Percentiles rank a stretch among this genome's conserved stretches.
Evolutionary conservation across 1,284 basidiomycete genomes (phyloP).

Genomic region (Trichosporon sp.): DNA sequence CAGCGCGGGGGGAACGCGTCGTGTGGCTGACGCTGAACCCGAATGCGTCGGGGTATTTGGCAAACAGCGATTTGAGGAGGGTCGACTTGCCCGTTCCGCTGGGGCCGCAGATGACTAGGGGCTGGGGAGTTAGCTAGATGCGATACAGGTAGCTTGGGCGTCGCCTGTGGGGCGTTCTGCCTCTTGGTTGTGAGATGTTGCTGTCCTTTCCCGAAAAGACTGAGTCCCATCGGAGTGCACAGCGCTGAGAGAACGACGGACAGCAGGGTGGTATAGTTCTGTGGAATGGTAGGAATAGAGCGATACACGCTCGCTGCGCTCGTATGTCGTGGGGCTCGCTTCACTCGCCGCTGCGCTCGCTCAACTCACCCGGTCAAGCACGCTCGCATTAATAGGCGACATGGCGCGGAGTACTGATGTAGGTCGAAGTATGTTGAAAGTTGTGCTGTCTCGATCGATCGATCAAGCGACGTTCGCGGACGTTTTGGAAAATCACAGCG

Average conservation of each 20-base stretch:
- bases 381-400: background rate
- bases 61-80: constrained; percentile 76
- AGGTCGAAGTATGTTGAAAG: background rate
- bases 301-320: background rate
- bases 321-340: too few species aligned
- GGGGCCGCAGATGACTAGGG: constrained; percentile 72
- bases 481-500: too few species aligned
- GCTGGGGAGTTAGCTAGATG: constrained; percentile 38
- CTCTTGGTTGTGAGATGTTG: too few species aligned
- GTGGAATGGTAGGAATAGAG: background rate
- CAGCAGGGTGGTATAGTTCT: too few species aligned
- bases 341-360: background rate
- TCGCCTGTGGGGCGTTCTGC: too few species aligned
- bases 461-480: background rate
- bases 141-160: background rate
- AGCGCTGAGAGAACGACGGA: too few species aligned
- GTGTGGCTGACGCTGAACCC: constrained; percentile 96
- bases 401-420: background rate
- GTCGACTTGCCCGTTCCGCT: constrained; percentile 95
- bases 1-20: constrained; percentile 75
- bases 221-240: too few species aligned
- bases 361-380: background rate
- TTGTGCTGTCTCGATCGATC: too few species aligned
- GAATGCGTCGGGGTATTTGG: constrained; percentile 75
- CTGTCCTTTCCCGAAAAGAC: too few species aligned